Conservation (phyloP, 495 filamentous ascomycete species). For the Zalerion maritima region DNA sequence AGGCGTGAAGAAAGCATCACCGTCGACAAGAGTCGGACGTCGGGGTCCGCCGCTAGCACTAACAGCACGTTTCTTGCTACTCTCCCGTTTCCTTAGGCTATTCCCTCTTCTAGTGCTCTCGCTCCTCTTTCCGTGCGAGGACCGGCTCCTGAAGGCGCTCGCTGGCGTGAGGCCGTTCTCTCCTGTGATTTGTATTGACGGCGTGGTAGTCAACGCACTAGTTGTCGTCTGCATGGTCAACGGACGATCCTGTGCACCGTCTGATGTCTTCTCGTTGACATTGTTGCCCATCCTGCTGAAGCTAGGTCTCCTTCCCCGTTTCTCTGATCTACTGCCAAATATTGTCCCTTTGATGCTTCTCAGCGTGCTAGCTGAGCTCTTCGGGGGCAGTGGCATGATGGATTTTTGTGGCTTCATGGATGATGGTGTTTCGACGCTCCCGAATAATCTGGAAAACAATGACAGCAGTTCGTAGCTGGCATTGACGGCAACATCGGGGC, state of each 20-base stretch:
- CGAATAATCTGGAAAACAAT: conserved; percentile 70
- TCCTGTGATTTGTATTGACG: conserved; percentile 23
- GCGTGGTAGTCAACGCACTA: conserved; percentile 13
- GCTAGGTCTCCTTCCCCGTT: conserved; percentile 10
- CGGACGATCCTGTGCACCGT: conserved; percentile 14
- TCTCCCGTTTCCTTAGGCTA: conserved; percentile 31
- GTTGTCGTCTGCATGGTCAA: conserved; percentile 29
- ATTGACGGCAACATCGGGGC: conserved; percentile 69
- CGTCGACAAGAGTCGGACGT: conserved; percentile 18
- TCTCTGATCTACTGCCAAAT: conserved; percentile 42
- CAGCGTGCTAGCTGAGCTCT: conserved; percentile 56
- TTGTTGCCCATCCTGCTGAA: conserved; percentile 15
- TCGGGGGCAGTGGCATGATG: conserved; percentile 35
- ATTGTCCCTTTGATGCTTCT: conserved; percentile 62
- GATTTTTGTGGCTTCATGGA: conserved; percentile 10
- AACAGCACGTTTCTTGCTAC: conserved; percentile 21
- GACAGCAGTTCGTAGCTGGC: conserved; percentile 65
- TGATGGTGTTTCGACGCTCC: conserved; percentile 21
- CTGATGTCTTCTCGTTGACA: conserved; percentile 14
- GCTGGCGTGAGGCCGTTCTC: conserved; percentile 19
- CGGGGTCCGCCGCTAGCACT: conserved; percentile 18
- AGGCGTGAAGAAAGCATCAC: conserved; percentile 24
- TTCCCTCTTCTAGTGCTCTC: conserved; percentile 24
- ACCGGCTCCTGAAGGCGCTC: conserved; percentile 19
- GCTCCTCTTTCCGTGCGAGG: conserved; percentile 21